phyloP scores from a whole-genome alignment of 139 green algal species.

The Coelastrella sp. region DNA sequence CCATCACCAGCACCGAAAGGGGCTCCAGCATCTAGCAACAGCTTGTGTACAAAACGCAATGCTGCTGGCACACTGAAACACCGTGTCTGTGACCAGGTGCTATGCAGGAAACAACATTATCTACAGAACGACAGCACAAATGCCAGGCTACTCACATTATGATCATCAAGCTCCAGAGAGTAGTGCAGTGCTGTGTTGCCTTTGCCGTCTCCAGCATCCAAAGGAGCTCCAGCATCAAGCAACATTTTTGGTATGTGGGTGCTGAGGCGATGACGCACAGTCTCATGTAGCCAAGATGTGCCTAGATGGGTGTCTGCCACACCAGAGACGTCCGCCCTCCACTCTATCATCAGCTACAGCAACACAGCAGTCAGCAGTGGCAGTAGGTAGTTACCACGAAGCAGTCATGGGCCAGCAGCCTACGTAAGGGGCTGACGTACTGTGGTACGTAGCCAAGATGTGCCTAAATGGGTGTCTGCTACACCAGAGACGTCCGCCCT shows the following conservation, averaged over 20 bases:
- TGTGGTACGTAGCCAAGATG: conserved; percentile 20
- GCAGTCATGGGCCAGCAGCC: too few relatives aligned
- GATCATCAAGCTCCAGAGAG: conserved; percentile 5
- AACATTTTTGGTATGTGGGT: background rate
- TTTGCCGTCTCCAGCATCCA: conserved; percentile 16
- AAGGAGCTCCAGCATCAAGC: background rate
- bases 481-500: background rate
- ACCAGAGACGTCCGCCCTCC: background rate
- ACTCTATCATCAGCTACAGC: background rate
- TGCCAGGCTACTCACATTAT: background rate
- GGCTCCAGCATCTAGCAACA: too few relatives aligned
- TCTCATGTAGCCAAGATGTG: conserved; percentile 37
- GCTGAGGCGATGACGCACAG: background rate
- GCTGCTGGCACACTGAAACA: too few relatives aligned
- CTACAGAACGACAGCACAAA: too few relatives aligned
- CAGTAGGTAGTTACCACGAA: too few relatives aligned
- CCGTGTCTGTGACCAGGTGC: too few relatives aligned
- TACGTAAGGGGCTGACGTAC: background rate
- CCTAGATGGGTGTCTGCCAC: conserved; percentile 9
- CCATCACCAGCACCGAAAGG: too few relatives aligned
- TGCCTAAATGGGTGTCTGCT: background rate
- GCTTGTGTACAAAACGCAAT: too few relatives aligned
- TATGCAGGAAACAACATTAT: too few relatives aligned
- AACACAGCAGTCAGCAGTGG: background rate
- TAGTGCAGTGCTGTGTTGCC: conserved; percentile 46